Percentiles rank a stretch among this genome's conserved stretches.
Evolutionary conservation across 2,329 filamentous ascomycete species (phyloP).

Genomic region (Alternaria alternata): DNA sequence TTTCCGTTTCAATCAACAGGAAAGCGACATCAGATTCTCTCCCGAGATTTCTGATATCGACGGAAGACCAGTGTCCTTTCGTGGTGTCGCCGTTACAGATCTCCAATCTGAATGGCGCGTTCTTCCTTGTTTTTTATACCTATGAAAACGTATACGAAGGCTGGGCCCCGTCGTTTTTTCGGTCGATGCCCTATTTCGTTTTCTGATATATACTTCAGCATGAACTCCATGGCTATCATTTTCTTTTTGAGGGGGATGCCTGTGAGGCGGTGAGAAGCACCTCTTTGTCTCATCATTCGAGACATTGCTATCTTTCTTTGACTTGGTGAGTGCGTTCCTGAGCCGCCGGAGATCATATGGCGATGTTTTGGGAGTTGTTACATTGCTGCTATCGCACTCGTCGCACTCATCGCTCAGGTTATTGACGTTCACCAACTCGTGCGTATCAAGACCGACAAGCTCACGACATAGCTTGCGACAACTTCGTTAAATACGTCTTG

Average conservation of each 20-base stretch:
- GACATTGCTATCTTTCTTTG: no score
- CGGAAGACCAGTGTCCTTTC: not conserved
- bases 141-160: not conserved
- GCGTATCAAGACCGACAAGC: no score
- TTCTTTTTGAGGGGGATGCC: no score
- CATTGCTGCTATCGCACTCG: not conserved
- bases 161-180: not conserved
- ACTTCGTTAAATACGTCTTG: no score
- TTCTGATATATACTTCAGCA: no score
- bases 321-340: no score
- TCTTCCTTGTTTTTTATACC: not conserved
- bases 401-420: not conserved
- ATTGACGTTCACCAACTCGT: not conserved
- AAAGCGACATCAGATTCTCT: not conserved
- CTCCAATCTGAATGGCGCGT: not conserved
- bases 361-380: not conserved
- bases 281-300: no score
- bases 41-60: not conserved
- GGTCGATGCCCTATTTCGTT: no score
- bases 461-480: not conserved
- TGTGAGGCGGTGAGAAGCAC: no score
- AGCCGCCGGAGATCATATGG: not conserved
- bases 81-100: not conserved
- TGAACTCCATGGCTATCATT: no score
- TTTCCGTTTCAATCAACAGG: not conserved